Conservation (phyloP, 352 stramenopile species). For the Pythium myriotylum region DNA sequence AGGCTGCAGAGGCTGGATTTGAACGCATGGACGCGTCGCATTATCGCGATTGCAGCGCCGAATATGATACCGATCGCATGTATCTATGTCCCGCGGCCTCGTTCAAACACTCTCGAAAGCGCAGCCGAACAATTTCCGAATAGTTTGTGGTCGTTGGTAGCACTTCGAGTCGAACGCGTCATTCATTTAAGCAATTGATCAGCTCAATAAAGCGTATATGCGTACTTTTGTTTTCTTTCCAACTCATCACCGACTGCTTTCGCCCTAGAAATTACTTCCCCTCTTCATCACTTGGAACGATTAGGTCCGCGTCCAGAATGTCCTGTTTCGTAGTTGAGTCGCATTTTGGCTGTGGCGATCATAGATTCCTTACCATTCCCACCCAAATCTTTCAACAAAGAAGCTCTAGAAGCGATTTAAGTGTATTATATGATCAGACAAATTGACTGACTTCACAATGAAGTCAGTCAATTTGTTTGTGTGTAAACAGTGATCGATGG, state of each 20-base stretch:
- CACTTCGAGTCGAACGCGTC: constrained; percentile 14
- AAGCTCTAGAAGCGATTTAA: constrained; percentile 10
- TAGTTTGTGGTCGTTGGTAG: constrained; percentile 30
- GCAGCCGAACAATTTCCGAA: constrained; percentile 16
- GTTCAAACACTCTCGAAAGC: constrained; percentile 28
- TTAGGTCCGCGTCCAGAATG: constrained; percentile 10
- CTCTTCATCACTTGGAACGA: constrained; percentile 19
- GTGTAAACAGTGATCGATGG: no score
- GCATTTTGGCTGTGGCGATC: constrained; percentile 17
- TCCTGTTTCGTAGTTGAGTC: constrained; percentile 15
- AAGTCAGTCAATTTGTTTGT: no score
- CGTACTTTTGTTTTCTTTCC: constrained; percentile 1
- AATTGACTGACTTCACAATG: no score
- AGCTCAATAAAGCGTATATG: constrained; percentile 7
- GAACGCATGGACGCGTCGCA: constrained; percentile 24
- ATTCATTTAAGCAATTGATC: constrained; percentile 4
- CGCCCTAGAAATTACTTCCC: background rate
- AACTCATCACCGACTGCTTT: no score
- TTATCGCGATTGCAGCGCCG: constrained; percentile 24
- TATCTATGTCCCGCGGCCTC: constrained; percentile 28
- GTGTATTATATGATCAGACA: background rate
- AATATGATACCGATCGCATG: constrained; percentile 24
- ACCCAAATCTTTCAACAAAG: constrained; percentile 14
- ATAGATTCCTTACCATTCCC: constrained; percentile 13
- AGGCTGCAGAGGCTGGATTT: constrained; percentile 16